Conservation (phyloP, 139 green algal genomes). For the Nannochloris sp. region DNA sequence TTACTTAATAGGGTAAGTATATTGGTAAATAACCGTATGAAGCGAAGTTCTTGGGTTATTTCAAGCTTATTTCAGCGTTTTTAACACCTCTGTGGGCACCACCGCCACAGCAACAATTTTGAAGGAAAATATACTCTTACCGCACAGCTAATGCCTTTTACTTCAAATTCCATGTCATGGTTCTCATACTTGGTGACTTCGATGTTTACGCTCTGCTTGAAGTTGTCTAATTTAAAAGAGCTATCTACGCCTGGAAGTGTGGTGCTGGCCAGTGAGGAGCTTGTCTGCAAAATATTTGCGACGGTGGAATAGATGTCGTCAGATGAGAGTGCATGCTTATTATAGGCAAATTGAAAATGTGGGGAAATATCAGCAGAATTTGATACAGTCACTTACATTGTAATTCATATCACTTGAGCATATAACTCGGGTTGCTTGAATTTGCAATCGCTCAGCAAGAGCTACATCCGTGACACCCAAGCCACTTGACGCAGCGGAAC, state of each 20-base stretch:
- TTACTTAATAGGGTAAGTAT: no score
- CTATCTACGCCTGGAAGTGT: constrained; percentile 70
- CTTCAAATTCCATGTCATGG: constrained; percentile 82
- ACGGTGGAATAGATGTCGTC: background rate
- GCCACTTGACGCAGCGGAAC: no score
- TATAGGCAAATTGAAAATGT: background rate
- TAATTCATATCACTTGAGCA: constrained; percentile 65
- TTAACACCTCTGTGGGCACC: no score
- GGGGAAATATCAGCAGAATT: no score
- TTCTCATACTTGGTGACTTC: constrained; percentile 36
- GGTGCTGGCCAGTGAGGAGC: constrained; percentile 51
- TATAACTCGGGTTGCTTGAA: constrained; percentile 52
- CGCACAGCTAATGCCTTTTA: constrained; percentile 61
- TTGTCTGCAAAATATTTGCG: background rate
- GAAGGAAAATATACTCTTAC: no score
- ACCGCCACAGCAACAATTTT: no score
- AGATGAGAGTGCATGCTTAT: background rate
- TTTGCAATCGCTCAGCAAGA: constrained; percentile 51
- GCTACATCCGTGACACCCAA: no score
- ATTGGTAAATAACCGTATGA: no score
- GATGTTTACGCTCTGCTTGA: constrained; percentile 49
- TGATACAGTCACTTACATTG: constrained; percentile 49
- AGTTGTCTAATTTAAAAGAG: constrained; percentile 57
- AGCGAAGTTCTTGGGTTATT: no score
- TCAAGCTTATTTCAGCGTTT: no score